Evolutionary conservation across 352 stramenopile species (phyloP).

Genomic region (Globisporangium sylvaticum): DNA sequence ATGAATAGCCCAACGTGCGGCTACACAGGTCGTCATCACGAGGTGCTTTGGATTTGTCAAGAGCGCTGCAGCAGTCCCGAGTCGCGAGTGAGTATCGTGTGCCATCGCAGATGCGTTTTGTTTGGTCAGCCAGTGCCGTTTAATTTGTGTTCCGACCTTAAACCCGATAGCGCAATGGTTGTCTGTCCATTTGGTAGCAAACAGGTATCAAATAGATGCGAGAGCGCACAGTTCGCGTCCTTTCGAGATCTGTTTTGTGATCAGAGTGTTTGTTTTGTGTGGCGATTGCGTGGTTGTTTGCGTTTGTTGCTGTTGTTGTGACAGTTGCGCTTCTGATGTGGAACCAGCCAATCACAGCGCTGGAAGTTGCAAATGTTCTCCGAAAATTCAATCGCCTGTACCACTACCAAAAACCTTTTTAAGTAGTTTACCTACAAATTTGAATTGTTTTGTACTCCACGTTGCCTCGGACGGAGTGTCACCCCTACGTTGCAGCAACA

Average conservation of each 20-base stretch:
- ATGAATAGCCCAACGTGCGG: background rate
- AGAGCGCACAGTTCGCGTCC: background rate
- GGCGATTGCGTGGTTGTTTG: background rate
- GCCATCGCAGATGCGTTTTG: background rate
- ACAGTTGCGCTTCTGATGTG: background rate
- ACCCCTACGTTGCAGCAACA: background rate
- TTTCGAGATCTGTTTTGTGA: no score
- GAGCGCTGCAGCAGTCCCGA: background rate
- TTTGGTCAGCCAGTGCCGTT: no score
- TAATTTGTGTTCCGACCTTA: no score
- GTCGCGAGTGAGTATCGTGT: background rate
- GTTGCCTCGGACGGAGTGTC: background rate
- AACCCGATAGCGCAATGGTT: no score
- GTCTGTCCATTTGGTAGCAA: no score
- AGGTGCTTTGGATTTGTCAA: background rate
- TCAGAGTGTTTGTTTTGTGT: no score
- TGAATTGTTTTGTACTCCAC: no score
- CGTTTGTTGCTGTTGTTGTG: background rate
- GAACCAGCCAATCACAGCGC: background rate
- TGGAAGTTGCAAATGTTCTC: conserved; percentile 4
- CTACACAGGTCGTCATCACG: background rate
- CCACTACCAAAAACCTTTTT: background rate
- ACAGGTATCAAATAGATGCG: background rate
- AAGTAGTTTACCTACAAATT: no score
- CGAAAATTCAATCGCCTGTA: background rate